phyloP scores from a whole-genome alignment of 2,329 filamentous ascomycete species.

The Aspergillus uvarum region DNA sequence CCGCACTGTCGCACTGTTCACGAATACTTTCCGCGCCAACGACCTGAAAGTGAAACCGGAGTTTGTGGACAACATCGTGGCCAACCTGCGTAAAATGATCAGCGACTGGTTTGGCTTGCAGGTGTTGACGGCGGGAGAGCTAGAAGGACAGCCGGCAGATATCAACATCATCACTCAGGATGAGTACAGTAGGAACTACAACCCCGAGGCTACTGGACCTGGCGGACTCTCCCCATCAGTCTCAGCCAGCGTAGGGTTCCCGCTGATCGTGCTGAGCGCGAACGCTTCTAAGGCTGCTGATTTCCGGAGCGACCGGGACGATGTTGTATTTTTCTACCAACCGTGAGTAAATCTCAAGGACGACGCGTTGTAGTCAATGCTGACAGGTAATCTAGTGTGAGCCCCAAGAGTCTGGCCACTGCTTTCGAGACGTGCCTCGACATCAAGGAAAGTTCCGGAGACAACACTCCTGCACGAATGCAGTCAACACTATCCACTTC shows the following conservation, averaged over 20 bases:
- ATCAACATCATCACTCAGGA: conserved; percentile 23
- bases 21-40: conserved; percentile 12
- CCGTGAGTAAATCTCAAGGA: conserved; percentile 16
- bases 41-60: conserved; percentile 14
- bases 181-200: conserved; percentile 20
- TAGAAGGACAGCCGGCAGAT: conserved; percentile 12
- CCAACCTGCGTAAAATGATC: conserved; percentile 18
- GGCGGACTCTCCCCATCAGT: background rate
- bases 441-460: background rate
- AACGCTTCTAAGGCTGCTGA: conserved; percentile 18
- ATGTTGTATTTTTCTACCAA: conserved; percentile 23
- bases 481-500: background rate
- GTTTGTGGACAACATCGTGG: conserved; percentile 15
- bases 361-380: no score
- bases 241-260: background rate
- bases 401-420: conserved; percentile 21
- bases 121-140: conserved; percentile 16
- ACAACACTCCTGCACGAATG: background rate
- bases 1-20: conserved; percentile 20
- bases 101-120: conserved; percentile 20
- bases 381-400: conserved; percentile 14
- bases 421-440: conserved; percentile 18
- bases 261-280: conserved; percentile 21
- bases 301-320: conserved; percentile 14
- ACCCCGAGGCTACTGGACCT: conserved; percentile 10